Evolutionary conservation across 768 basidiomycete genomes (phyloP).

Genomic region (Phaffia tasmanica): DNA sequence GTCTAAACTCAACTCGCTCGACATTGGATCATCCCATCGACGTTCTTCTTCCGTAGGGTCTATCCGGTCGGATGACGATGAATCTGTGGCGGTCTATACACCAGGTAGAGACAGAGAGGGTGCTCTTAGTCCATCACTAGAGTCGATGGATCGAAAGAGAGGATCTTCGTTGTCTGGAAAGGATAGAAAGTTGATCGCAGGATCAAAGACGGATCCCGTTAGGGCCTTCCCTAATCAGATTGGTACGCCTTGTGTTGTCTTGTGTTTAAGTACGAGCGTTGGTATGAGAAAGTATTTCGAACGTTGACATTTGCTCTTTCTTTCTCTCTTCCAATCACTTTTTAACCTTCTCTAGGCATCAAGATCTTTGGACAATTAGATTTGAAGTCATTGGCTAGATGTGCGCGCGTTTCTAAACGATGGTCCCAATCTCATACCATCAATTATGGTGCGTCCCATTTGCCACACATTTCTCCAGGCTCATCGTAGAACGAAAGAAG

Average conservation of each 20-base stretch:
- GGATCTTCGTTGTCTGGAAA: background rate
- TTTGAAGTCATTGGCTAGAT: conserved; percentile 58
- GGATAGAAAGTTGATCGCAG: background rate
- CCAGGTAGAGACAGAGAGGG: conserved; percentile 8
- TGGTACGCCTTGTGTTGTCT: conserved; percentile 3
- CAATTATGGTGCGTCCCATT: conserved; percentile 57
- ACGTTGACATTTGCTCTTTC: background rate
- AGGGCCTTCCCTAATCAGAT: conserved; percentile 19
- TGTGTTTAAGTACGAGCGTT: no score
- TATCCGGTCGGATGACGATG: conserved; percentile 7
- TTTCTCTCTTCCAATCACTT: background rate
- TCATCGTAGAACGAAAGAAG: no score
- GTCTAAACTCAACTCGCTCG: conserved; percentile 20
- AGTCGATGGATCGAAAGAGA: background rate
- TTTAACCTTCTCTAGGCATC: conserved; percentile 6
- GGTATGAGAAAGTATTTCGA: background rate
- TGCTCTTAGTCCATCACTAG: conserved; percentile 1
- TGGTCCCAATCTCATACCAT: conserved; percentile 82
- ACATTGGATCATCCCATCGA: background rate
- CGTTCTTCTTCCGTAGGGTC: background rate
- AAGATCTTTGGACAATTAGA: conserved; percentile 54
- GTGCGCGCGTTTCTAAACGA: conserved; percentile 68
- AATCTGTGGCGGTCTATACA: conserved; percentile 21
- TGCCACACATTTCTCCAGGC: conserved; percentile 27
- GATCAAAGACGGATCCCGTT: conserved; percentile 15